These are phyloP conservation scores for Lentinula aciculospora DNA, from an alignment of 768 basidiomycete genomes.

Conservation along the genomic window DNA sequence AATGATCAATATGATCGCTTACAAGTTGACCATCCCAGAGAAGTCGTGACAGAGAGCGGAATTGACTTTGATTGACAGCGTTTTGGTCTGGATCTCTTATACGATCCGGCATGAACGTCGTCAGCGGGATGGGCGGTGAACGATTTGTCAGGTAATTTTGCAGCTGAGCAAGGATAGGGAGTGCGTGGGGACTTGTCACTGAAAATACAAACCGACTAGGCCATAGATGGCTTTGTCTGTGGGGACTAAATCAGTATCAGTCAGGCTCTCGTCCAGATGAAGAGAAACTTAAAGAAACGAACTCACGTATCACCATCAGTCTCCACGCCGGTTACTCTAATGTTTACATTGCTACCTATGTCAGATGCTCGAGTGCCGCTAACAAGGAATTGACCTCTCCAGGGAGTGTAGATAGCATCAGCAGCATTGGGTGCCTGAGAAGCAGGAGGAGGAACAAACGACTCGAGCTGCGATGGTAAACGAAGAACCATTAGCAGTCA, in stretches of 20 bases:
- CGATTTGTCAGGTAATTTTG: not conserved
- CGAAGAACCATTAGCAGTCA: conserved; percentile 47
- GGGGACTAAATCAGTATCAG: conserved; percentile 9
- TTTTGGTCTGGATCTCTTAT: conserved; percentile 43
- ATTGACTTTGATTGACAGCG: conserved; percentile 46
- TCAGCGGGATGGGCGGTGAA: conserved; percentile 32
- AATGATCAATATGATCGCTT: conserved; percentile 16
- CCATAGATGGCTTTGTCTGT: conserved; percentile 51
- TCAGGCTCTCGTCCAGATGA: not conserved
- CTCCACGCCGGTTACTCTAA: conserved; percentile 60
- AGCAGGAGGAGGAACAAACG: conserved; percentile 47
- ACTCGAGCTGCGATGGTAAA: conserved; percentile 55
- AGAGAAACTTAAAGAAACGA: not conserved
- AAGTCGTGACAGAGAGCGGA: conserved; percentile 47
- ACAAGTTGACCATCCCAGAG: conserved; percentile 50
- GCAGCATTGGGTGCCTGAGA: conserved; percentile 10
- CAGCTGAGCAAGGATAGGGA: conserved; percentile 25
- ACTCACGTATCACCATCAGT: conserved; percentile 70
- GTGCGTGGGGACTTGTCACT: conserved; percentile 34
- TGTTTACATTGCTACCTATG: conserved; percentile 41
- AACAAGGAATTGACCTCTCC: conserved; percentile 52
- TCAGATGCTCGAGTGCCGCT: conserved; percentile 43
- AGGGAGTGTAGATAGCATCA: conserved; percentile 31
- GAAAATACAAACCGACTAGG: conserved; percentile 39
- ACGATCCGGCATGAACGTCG: conserved; percentile 61